Conservation (phyloP, 2,329 filamentous ascomycete genomes). For the Cladosporium oxysporum region DNA sequence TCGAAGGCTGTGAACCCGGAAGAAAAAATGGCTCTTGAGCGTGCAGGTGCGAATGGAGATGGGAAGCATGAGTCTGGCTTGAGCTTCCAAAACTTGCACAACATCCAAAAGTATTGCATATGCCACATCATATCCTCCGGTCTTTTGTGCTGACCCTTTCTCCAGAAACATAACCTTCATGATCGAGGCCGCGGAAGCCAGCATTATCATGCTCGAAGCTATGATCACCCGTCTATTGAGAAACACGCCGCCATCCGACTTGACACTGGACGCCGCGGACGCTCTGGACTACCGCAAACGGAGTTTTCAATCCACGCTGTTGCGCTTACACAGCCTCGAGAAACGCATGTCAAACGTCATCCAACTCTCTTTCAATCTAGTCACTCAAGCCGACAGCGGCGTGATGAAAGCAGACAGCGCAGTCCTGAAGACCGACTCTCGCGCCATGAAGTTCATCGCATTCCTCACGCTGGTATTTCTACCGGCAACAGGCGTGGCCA, state of each 20-base stretch:
- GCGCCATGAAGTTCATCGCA: conserved; percentile 25
- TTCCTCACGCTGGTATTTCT: conserved; percentile 22
- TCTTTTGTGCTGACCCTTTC: neutral
- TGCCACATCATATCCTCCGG: neutral
- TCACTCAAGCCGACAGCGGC: conserved; percentile 42
- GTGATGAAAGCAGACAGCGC: conserved; percentile 38
- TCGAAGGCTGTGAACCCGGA: conserved; percentile 36
- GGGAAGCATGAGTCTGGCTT: neutral
- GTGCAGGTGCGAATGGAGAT: conserved; percentile 18
- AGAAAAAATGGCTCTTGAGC: conserved; percentile 31
- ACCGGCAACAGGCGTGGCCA: conserved; percentile 21
- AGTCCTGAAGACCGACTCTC: conserved; percentile 39
- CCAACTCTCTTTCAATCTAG: conserved; percentile 42
- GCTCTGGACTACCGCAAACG: conserved; percentile 34
- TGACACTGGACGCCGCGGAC: conserved; percentile 20
- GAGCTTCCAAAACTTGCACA: conserved; percentile 34
- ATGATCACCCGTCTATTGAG: conserved; percentile 22
- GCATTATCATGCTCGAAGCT: conserved; percentile 32
- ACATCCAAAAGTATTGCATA: conserved; percentile 36
- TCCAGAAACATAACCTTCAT: conserved; percentile 38
- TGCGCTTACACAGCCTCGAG: conserved; percentile 40
- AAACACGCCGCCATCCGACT: conserved; percentile 19
- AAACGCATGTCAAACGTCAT: conserved; percentile 43
- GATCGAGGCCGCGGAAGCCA: conserved; percentile 39
- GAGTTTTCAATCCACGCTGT: conserved; percentile 38